These are phyloP conservation scores for Fremontodendron californicum DNA, from an alignment of 345 rosid species.

Conservation along the genomic window DNA sequence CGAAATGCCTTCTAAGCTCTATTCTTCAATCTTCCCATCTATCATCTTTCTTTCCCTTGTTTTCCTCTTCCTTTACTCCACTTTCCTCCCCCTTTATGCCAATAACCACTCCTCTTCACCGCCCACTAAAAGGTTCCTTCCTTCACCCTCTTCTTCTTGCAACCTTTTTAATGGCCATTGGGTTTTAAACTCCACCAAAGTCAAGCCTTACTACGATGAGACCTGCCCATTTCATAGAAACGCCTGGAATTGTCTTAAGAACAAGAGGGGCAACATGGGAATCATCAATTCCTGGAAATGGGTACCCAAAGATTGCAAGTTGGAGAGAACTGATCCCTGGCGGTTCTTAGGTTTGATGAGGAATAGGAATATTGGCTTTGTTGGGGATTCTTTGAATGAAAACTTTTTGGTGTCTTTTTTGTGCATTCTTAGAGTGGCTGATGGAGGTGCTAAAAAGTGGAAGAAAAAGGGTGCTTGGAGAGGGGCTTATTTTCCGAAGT, in stretches of 20 bases:
- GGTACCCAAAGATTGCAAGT: slow-evolving; percentile 61
- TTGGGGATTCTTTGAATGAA: slow-evolving; percentile 92
- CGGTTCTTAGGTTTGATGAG: slow-evolving; percentile 61
- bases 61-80: slow-evolving; percentile 49
- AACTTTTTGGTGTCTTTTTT: slow-evolving; percentile 73
- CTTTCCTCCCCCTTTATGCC: slow-evolving; percentile 30
- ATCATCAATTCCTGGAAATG: slow-evolving; percentile 80
- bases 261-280: slow-evolving; percentile 63
- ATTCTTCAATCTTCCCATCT: slow-evolving; percentile 43
- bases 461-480: slow-evolving; percentile 96
- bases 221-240: slow-evolving; percentile 90
- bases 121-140: slow-evolving; percentile 4
- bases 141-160: slow-evolving; percentile 40
- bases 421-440: slow-evolving; percentile 77
- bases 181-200: slow-evolving; percentile 38
- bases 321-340: slow-evolving; percentile 55
- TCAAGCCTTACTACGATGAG: slow-evolving; percentile 57
- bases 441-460: slow-evolving; percentile 69
- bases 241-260: slow-evolving; percentile 84
- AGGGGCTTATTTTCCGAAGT: slow-evolving; percentile 83
- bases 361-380: slow-evolving; percentile 71
- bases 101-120: slow-evolving; percentile 4
- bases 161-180: slow-evolving; percentile 73
- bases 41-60: slow-evolving; percentile 47
- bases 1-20: slow-evolving; percentile 51